Conservation (phyloP, 2,329 filamentous ascomycete species). For the Pezicula rhizophila region DNA sequence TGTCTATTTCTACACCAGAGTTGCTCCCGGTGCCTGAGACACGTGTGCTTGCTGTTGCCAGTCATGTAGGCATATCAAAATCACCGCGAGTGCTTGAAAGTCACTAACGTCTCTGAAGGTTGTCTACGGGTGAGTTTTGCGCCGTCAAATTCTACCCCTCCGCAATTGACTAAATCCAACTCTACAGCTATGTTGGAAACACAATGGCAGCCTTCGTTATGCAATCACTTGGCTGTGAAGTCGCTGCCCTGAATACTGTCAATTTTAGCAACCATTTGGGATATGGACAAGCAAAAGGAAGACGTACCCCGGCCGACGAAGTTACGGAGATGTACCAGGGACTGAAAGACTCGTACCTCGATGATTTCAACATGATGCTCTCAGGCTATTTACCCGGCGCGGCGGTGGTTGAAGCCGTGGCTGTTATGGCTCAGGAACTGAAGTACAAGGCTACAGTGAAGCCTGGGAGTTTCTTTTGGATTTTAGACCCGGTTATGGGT, state of each 20-base stretch:
- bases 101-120: constrained; percentile 45
- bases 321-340: constrained; percentile 81
- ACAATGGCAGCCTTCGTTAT: constrained; percentile 94
- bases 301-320: constrained; percentile 72
- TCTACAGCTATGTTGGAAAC: constrained; percentile 84
- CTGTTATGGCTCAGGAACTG: constrained; percentile 75
- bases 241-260: constrained; percentile 90
- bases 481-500: constrained; percentile 96
- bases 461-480: constrained; percentile 88
- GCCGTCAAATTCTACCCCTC: constrained; percentile 1
- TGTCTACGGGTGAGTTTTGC: constrained; percentile 60
- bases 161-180: constrained; percentile 10
- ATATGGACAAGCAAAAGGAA: constrained; percentile 83
- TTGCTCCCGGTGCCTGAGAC: constrained; percentile 46
- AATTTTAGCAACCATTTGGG: constrained; percentile 98
- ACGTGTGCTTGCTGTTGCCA: constrained; percentile 79
- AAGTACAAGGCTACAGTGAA: constrained; percentile 55
- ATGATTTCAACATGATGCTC: constrained; percentile 88
- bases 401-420: constrained; percentile 75
- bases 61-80: constrained; percentile 66
- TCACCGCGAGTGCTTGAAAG: constrained; percentile 5
- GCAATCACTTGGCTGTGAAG: constrained; percentile 89
- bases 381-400: constrained; percentile 92
- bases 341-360: constrained; percentile 74
- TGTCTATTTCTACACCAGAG: constrained; percentile 13